Percentiles rank a stretch among this genome's conserved stretches.
These are phyloP conservation scores for Leishmania turanica DNA, from an alignment of 208 protist species.

Conservation along the genomic window DNA sequence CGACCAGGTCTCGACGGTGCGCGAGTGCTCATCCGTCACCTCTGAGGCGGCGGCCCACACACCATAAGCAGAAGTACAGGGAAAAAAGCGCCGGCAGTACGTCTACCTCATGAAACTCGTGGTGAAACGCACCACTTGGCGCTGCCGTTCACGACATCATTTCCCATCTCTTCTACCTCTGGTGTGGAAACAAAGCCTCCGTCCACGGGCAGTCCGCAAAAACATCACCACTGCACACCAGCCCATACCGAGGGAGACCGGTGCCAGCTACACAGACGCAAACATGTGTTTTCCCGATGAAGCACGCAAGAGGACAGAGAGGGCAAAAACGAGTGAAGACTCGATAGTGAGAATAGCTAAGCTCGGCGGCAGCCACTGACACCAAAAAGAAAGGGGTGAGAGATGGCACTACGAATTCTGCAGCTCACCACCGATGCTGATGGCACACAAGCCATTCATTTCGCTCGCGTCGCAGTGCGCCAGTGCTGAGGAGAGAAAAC, in stretches of 20 bases:
- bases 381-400: background rate
- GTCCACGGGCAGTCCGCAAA: background rate
- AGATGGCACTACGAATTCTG: background rate
- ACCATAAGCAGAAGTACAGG: constrained; percentile 7
- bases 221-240: background rate
- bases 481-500: background rate
- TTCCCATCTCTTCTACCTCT: background rate
- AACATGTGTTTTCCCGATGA: background rate
- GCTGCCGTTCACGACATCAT: background rate
- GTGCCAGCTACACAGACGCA: background rate
- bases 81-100: background rate
- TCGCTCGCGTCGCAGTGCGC: background rate
- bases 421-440: background rate
- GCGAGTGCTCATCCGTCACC: background rate
- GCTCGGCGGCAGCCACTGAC: background rate
- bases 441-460: background rate
- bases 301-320: background rate
- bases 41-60: background rate
- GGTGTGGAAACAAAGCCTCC: background rate
- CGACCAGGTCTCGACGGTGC: background rate
- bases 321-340: background rate
- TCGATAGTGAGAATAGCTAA: background rate
- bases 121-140: background rate
- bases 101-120: background rate
- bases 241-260: background rate